Conservation (phyloP, 2,329 filamentous ascomycete genomes). For the Phialemonium atrogriseum region DNA sequence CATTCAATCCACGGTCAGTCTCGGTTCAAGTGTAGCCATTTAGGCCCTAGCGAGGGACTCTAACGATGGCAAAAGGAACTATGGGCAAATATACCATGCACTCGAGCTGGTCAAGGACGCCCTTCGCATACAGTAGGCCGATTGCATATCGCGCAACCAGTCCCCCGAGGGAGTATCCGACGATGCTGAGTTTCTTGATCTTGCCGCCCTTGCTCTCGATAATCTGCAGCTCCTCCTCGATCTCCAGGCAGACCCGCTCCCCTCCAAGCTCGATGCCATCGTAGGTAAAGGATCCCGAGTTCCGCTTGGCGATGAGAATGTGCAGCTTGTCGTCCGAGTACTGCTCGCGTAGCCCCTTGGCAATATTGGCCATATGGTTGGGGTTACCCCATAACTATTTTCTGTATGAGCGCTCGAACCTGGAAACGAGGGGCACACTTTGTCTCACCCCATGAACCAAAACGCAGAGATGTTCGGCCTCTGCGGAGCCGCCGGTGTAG, state of each 20-base stretch:
- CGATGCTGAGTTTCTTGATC: constrained; percentile 74
- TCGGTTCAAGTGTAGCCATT: too few species aligned
- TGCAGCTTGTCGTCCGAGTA: constrained; percentile 57
- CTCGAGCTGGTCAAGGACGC: constrained; percentile 68
- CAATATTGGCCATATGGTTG: constrained; percentile 60
- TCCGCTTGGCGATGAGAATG: constrained; percentile 64
- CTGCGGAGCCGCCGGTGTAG: constrained; percentile 40
- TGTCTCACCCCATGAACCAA: constrained; percentile 73
- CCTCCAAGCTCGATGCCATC: constrained; percentile 62
- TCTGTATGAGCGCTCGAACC: constrained; percentile 6
- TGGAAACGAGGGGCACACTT: constrained; percentile 23
- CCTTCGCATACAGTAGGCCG: constrained; percentile 73
- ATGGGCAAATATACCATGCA: constrained; percentile 53
- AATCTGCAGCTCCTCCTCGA: constrained; percentile 52
- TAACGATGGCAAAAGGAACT: too few species aligned
- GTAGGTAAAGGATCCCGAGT: constrained; percentile 64
- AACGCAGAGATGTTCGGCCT: constrained; percentile 66
- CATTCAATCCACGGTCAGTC: too few species aligned
- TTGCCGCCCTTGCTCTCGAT: constrained; percentile 55
- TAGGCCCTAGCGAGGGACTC: too few species aligned
- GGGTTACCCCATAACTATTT: constrained; percentile 71
- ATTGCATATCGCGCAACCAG: constrained; percentile 80
- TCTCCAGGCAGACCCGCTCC: constrained; percentile 59
- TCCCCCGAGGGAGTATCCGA: constrained; percentile 86
- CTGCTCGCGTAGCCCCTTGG: constrained; percentile 53